These are phyloP conservation scores for Diphasiastrum complanatum DNA, from an alignment of 83 land plant species.

Conservation along the genomic window DNA sequence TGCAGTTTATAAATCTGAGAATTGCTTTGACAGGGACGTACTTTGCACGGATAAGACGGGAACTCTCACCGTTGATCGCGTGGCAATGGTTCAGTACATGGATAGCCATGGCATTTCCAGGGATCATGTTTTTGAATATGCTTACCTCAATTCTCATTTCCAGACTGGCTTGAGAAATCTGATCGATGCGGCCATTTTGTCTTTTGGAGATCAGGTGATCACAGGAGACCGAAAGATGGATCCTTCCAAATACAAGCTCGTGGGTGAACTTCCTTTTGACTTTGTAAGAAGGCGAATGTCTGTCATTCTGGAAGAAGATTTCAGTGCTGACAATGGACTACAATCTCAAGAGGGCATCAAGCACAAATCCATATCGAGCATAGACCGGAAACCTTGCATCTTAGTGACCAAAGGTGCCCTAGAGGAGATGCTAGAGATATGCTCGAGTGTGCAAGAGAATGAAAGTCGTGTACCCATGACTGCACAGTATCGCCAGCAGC, in stretches of 20 bases:
- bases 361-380: neutral
- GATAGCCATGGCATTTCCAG: slow-evolving; percentile 34
- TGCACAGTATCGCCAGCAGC: slow-evolving; percentile 29
- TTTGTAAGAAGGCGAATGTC: slow-evolving; percentile 44
- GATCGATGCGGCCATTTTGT: slow-evolving; percentile 50
- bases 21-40: slow-evolving; percentile 42
- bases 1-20: too few relatives aligned
- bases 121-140: slow-evolving; percentile 39
- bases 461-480: slow-evolving; percentile 12
- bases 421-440: slow-evolving; percentile 43
- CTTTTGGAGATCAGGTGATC: slow-evolving; percentile 35
- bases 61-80: slow-evolving; percentile 46
- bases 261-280: slow-evolving; percentile 55
- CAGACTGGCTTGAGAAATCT: slow-evolving; percentile 45
- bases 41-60: slow-evolving; percentile 62
- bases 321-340: too few relatives aligned
- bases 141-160: slow-evolving; percentile 48
- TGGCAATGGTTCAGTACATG: slow-evolving; percentile 37
- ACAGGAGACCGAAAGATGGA: slow-evolving; percentile 26
- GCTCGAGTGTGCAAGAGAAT: slow-evolving; percentile 31
- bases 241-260: slow-evolving; percentile 42
- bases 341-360: too few relatives aligned
- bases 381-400: neutral
- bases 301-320: slow-evolving; percentile 33
- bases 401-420: slow-evolving; percentile 50